Conservation (phyloP, 2,329 filamentous ascomycete genomes). For the Teratosphaeria zuluensis region DNA sequence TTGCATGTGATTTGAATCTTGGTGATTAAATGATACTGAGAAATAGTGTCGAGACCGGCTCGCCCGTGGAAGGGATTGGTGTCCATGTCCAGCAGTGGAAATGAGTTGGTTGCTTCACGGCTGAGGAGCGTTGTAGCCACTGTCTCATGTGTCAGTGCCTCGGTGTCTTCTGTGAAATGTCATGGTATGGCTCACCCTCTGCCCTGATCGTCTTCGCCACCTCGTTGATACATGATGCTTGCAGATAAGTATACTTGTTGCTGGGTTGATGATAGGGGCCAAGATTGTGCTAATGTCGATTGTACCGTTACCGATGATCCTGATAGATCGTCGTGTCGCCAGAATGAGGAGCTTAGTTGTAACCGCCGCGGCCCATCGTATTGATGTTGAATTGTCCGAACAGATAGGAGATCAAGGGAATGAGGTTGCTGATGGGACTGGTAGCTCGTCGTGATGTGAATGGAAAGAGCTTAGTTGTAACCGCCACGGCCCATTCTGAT, state of each 20-base stretch:
- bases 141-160: constrained; percentile 3
- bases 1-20: too few species aligned
- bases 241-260: constrained; percentile 5
- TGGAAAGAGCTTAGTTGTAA: constrained; percentile 28
- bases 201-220: constrained; percentile 16
- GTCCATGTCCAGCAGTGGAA: neutral
- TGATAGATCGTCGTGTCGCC: constrained; percentile 1
- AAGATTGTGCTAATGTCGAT: constrained; percentile 1
- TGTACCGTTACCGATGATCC: neutral
- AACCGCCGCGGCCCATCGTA: constrained; percentile 23
- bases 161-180: neutral
- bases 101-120: neutral
- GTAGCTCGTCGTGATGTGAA: neutral
- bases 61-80: neutral
- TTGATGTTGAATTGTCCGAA: neutral
- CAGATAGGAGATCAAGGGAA: neutral
- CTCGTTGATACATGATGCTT: neutral
- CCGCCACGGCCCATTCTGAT: constrained; percentile 30
- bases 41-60: neutral
- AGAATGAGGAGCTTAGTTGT: neutral
- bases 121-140: constrained; percentile 11
- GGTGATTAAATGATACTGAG: neutral
- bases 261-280: constrained; percentile 2
- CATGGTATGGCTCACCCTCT: constrained; percentile 14
- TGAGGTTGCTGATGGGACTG: neutral